A percentile compares a stretch with the other conserved stretches of the same genome.
These are phyloP conservation scores for Funneliformis caledonium DNA, from an alignment of 371 early-diverging fungal species.

Conservation along the genomic window DNA sequence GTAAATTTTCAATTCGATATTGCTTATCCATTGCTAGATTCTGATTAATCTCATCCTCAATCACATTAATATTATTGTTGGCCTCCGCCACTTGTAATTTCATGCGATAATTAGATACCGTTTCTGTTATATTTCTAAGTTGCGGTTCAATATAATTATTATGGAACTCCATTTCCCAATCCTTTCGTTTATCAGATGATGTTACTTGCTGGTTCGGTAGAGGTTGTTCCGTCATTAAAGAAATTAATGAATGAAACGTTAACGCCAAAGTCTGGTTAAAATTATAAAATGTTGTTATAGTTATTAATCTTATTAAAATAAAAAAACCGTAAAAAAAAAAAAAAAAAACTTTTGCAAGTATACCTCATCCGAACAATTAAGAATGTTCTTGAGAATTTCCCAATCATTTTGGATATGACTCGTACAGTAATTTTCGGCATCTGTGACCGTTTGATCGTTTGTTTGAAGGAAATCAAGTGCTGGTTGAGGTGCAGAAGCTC, in stretches of 20 bases:
- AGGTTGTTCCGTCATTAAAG: slow-evolving; percentile 6
- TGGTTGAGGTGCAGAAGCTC: slow-evolving; percentile 24
- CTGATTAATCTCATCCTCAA: slow-evolving; percentile 40
- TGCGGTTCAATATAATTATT: slow-evolving; percentile 12
- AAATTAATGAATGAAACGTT: slow-evolving; percentile 32
- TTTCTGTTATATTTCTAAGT: slow-evolving; percentile 20
- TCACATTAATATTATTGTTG: background rate
- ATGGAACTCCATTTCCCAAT: slow-evolving; percentile 30
- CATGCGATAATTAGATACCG: background rate
- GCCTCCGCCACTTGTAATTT: background rate
- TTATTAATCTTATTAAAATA: background rate
- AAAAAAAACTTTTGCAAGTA: background rate
- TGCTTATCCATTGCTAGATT: slow-evolving; percentile 18
- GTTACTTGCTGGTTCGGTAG: background rate
- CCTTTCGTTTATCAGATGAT: background rate
- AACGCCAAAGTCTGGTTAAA: slow-evolving; percentile 25
- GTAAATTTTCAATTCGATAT: slow-evolving; percentile 27
- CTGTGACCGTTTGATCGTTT: background rate
- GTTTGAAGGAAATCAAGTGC: background rate
- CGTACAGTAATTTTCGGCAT: slow-evolving; percentile 13
- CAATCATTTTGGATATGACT: slow-evolving; percentile 40
- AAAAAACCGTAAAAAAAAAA: background rate
- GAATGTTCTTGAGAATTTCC: slow-evolving; percentile 29
- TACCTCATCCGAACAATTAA: slow-evolving; percentile 29
- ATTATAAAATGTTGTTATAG: background rate